These are phyloP conservation scores for Halenospora varia DNA, from an alignment of 495 filamentous ascomycete genomes.

Conservation along the genomic window DNA sequence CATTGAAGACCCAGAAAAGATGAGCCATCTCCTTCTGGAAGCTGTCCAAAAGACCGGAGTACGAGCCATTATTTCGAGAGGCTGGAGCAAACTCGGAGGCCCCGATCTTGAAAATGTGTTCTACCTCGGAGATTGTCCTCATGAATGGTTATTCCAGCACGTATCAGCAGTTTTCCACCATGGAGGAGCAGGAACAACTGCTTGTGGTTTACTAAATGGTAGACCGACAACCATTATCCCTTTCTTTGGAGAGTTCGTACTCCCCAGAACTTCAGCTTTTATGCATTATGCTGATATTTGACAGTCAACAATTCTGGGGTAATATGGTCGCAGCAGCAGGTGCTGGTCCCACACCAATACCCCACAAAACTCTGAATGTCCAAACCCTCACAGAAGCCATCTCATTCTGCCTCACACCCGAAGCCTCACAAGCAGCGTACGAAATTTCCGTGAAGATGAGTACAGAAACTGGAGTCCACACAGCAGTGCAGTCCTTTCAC, in stretches of 20 bases:
- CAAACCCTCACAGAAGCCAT: constrained; percentile 40
- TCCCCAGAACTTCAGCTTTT: not conserved
- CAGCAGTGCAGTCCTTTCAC: constrained; percentile 17
- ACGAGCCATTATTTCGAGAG: constrained; percentile 57
- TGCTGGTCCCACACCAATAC: constrained; percentile 41
- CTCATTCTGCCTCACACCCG: constrained; percentile 32
- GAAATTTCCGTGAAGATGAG: constrained; percentile 39
- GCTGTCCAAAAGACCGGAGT: constrained; percentile 46
- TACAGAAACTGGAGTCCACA: constrained; percentile 26
- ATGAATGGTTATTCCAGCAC: constrained; percentile 62
- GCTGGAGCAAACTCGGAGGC: constrained; percentile 59
- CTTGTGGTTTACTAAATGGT: constrained; percentile 51
- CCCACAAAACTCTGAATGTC: constrained; percentile 37
- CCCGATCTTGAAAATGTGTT: constrained; percentile 43
- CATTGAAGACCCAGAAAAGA: constrained; percentile 50
- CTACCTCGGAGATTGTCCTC: constrained; percentile 57
- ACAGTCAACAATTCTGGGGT: constrained; percentile 51
- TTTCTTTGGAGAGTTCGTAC: constrained; percentile 56
- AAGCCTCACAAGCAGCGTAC: constrained; percentile 39
- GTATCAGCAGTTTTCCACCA: constrained; percentile 59
- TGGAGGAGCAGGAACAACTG: constrained; percentile 36
- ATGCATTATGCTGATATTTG: constrained; percentile 7
- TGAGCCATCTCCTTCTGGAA: constrained; percentile 51
- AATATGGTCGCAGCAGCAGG: constrained; percentile 43
- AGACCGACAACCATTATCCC: constrained; percentile 56